These are phyloP conservation scores for Tolypocladium paradoxum DNA, from an alignment of 2,329 filamentous ascomycete species.

Conservation along the genomic window DNA sequence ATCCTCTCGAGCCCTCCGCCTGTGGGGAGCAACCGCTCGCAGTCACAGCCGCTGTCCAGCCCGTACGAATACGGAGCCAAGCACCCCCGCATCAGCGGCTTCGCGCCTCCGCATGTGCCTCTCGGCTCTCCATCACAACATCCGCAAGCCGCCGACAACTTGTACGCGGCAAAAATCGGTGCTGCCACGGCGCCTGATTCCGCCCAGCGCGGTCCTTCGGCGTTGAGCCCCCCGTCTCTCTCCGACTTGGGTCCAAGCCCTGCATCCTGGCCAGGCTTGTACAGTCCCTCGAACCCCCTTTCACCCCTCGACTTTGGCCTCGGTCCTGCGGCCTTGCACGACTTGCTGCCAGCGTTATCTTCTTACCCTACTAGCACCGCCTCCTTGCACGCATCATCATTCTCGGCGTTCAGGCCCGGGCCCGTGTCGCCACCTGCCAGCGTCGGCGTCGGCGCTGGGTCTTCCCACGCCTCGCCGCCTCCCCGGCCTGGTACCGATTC, in stretches of 20 bases:
- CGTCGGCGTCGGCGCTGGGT: not conserved
- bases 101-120: not conserved
- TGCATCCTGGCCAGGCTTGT: not conserved
- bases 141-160: not conserved
- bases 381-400: not conserved
- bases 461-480: not conserved
- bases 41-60: not conserved
- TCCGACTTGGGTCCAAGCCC: not conserved
- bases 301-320: not conserved
- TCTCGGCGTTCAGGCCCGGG: not conserved
- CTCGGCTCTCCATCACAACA: not conserved
- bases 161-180: not conserved
- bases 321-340: not conserved
- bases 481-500: not conserved
- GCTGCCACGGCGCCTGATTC: not conserved
- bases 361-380: not conserved
- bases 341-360: not conserved
- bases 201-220: not conserved
- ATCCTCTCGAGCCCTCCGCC: not conserved
- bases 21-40: not conserved
- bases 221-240: not conserved
- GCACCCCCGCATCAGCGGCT: not conserved
- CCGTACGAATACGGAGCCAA: not conserved
- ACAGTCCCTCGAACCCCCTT: not conserved
- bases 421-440: not conserved